Evolutionary conservation across 495 filamentous ascomycete species (phyloP).

Genomic region (Penicillium nucicola): DNA sequence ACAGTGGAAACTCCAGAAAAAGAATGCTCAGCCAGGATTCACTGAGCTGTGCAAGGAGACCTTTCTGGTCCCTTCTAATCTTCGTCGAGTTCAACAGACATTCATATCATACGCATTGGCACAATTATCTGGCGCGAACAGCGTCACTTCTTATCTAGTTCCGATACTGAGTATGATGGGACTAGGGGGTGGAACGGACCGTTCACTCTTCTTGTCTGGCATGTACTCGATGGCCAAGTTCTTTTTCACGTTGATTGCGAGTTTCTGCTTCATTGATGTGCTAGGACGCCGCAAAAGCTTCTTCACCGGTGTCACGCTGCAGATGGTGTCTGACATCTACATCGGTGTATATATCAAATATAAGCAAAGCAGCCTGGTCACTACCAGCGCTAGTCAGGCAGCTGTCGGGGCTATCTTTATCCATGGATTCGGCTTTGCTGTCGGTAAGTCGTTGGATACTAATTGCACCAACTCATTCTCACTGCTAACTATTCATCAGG

Average conservation of each 20-base stretch:
- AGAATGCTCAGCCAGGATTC: conserved; percentile 17
- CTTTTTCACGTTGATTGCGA: conserved; percentile 11
- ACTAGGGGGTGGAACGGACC: neutral
- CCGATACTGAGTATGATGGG: conserved; percentile 9
- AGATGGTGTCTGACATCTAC: conserved; percentile 12
- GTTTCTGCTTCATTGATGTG: conserved; percentile 14
- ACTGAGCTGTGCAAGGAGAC: conserved; percentile 4
- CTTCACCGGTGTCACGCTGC: conserved; percentile 10
- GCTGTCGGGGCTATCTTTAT: conserved; percentile 10
- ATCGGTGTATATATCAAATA: conserved; percentile 10
- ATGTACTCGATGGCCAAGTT: conserved; percentile 15
- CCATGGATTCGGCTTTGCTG: conserved; percentile 13
- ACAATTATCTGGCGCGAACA: conserved; percentile 19
- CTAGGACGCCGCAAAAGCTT: conserved; percentile 12
- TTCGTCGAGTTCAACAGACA: conserved; percentile 9
- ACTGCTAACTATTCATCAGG: neutral
- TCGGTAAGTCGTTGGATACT: conserved; percentile 1
- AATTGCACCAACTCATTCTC: neutral
- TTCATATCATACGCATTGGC: conserved; percentile 11
- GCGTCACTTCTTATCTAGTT: conserved; percentile 13
- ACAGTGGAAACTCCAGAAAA: neutral
- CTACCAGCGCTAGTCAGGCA: conserved; percentile 1
- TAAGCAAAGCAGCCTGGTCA: conserved; percentile 3
- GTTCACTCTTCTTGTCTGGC: conserved; percentile 9
- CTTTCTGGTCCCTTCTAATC: conserved; percentile 11